These are phyloP conservation scores for Boletus tomentosulus DNA, from an alignment of 768 basidiomycete genomes.

Conservation along the genomic window DNA sequence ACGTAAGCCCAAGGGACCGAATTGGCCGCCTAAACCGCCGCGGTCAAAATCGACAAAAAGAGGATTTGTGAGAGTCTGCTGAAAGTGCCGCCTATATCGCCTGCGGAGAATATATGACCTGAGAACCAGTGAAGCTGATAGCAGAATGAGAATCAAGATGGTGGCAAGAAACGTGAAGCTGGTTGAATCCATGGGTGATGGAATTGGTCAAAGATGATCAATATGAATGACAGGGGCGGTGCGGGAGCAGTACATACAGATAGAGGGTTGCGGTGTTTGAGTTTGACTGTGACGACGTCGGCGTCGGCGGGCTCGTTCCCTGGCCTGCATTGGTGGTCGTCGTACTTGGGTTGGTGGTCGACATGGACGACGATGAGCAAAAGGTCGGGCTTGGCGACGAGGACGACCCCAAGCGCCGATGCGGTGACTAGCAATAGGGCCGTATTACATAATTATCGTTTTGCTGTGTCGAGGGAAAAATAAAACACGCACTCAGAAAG, in stretches of 20 bases:
- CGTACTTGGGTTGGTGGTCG: slow-evolving; percentile 1
- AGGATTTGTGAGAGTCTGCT: slow-evolving; percentile 51
- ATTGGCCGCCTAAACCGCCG: not conserved
- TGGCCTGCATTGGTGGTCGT: not conserved
- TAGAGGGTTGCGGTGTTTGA: slow-evolving; percentile 25
- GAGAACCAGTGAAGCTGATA: slow-evolving; percentile 60
- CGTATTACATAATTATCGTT: slow-evolving; percentile 16
- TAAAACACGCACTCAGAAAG: not conserved
- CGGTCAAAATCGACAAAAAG: slow-evolving; percentile 30
- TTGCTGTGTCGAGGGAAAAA: slow-evolving; percentile 17
- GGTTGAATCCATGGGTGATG: slow-evolving; percentile 16
- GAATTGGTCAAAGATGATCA: not conserved
- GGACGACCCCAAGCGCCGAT: not conserved
- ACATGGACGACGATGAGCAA: slow-evolving; percentile 12
- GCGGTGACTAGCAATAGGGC: not conserved
- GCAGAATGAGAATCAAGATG: slow-evolving; percentile 59
- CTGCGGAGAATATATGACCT: slow-evolving; percentile 60
- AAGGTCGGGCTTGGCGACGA: not conserved
- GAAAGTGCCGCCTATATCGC: slow-evolving; percentile 50
- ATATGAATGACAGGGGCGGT: slow-evolving; percentile 10
- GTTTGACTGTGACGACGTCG: slow-evolving; percentile 3
- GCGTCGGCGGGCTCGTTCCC: not conserved
- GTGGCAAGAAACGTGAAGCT: slow-evolving; percentile 75
- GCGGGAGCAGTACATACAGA: slow-evolving; percentile 21
- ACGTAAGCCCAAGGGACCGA: slow-evolving; percentile 1